Conservation (phyloP, 139 green algal species). For the Monoraphidium neglectum region DNA sequence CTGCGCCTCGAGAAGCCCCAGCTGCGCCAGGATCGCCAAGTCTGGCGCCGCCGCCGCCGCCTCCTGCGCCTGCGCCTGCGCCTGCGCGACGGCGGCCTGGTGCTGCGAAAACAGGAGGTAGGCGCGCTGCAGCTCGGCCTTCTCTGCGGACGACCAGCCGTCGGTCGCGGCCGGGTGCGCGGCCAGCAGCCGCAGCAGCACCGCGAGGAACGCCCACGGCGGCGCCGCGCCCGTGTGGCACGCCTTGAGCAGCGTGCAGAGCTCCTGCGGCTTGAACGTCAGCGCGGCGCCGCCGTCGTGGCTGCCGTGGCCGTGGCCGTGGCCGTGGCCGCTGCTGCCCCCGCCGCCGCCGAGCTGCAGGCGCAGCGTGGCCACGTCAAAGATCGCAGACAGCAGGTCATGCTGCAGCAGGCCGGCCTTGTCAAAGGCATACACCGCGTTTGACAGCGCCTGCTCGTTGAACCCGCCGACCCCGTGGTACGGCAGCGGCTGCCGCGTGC, state of each 20-base stretch:
- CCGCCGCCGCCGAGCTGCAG: conserved; percentile 29
- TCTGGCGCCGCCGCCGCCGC: background rate
- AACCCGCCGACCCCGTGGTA: conserved; percentile 42
- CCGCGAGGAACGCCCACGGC: conserved; percentile 27
- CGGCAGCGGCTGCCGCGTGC: conserved; percentile 3
- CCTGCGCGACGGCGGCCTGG: conserved; percentile 6
- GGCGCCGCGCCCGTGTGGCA: conserved; percentile 25
- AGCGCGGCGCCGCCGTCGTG: conserved; percentile 11
- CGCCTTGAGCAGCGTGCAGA: conserved; percentile 37
- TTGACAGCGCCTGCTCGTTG: conserved; percentile 65
- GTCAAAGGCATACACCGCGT: conserved; percentile 60
- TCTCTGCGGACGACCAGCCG: conserved; percentile 23
- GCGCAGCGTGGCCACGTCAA: conserved; percentile 46
- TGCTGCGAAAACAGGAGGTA: conserved; percentile 18
- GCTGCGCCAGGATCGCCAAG: background rate
- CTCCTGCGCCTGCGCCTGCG: background rate
- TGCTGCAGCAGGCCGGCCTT: conserved; percentile 47
- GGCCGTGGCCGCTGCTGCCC: background rate
- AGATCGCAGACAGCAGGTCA: conserved; percentile 49
- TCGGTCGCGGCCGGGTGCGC: conserved; percentile 9
- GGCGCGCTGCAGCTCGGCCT: conserved; percentile 24
- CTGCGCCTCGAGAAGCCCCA: conserved; percentile 14
- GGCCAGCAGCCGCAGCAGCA: conserved; percentile 18
- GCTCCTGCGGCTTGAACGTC: conserved; percentile 38
- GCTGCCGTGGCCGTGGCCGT: background rate